These are phyloP conservation scores for Microbotryum saponariae DNA, from an alignment of 1,284 basidiomycete species.

Conservation along the genomic window DNA sequence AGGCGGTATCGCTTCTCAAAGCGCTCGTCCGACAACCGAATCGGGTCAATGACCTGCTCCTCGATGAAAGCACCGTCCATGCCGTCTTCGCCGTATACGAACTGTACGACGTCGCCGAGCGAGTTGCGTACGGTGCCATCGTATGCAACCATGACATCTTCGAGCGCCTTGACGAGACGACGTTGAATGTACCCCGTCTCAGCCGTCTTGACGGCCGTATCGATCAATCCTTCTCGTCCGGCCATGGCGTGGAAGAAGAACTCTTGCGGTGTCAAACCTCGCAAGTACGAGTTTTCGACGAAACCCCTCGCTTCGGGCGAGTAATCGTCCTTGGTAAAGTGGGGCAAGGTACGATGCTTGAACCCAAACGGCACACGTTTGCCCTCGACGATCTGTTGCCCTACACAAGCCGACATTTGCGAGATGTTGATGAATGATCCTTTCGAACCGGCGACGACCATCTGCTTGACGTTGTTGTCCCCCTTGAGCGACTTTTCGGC, in stretches of 20 bases:
- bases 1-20: constrained; percentile 89
- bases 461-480: constrained; percentile 99
- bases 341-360: constrained; percentile 88
- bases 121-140: constrained; percentile 98
- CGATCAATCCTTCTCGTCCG: constrained; percentile 96
- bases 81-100: constrained; percentile 96
- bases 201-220: constrained; percentile 99
- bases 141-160: constrained; percentile 95
- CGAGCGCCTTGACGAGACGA: constrained; percentile 92
- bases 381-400: constrained; percentile 96
- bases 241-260: constrained; percentile 99
- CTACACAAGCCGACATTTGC: constrained; percentile 99
- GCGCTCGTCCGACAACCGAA: constrained; percentile 69
- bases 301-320: constrained; percentile 97
- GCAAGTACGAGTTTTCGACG: constrained; percentile 98
- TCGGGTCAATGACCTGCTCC: constrained; percentile 84
- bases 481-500: constrained; percentile 94
- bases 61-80: constrained; percentile 99
- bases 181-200: constrained; percentile 99
- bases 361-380: constrained; percentile 98
- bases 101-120: constrained; percentile 88
- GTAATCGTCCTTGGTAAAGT: constrained; percentile 98
- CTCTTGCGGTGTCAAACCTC: constrained; percentile 93
- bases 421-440: constrained; percentile 85
- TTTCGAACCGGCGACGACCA: constrained; percentile 98